phyloP scores from a whole-genome alignment of 352 stramenopile species.

The Pythium insidiosum region DNA sequence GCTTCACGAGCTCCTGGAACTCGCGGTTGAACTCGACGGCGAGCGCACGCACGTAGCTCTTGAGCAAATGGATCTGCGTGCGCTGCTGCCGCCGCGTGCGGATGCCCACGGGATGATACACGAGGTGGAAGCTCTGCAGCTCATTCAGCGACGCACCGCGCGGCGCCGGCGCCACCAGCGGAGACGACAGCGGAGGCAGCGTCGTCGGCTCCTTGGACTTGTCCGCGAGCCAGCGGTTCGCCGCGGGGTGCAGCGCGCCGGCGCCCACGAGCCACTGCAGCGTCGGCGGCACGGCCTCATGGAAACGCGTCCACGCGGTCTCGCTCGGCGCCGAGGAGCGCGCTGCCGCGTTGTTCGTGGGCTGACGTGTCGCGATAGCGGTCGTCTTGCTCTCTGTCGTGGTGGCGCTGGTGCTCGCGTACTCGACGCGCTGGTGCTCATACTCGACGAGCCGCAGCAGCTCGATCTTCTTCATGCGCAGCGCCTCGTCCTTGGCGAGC shows the following conservation, averaged over 20 bases:
- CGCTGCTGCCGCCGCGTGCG: slow-evolving; percentile 77
- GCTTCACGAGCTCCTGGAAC: slow-evolving; percentile 61
- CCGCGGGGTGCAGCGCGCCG: slow-evolving; percentile 33
- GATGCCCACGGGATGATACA: slow-evolving; percentile 85
- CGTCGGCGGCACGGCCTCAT: slow-evolving; percentile 38
- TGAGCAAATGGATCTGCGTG: slow-evolving; percentile 81
- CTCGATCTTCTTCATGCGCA: slow-evolving; percentile 40
- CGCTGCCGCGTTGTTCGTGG: not conserved
- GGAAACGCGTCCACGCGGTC: slow-evolving; percentile 25
- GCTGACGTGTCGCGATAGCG: not conserved
- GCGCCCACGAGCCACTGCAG: slow-evolving; percentile 53
- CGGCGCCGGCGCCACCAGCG: not conserved
- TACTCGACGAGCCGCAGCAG: slow-evolving; percentile 61
- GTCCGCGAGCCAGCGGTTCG: slow-evolving; percentile 19
- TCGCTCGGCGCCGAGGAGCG: slow-evolving; percentile 2
- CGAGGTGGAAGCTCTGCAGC: slow-evolving; percentile 45
- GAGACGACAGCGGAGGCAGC: slow-evolving; percentile 4
- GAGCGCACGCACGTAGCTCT: slow-evolving; percentile 58
- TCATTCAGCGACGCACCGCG: slow-evolving; percentile 18
- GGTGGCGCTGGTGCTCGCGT: not conserved
- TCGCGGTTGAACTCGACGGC: slow-evolving; percentile 77
- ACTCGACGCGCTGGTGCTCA: slow-evolving; percentile 29
- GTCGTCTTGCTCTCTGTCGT: not conserved
- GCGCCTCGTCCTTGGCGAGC: slow-evolving; percentile 34
- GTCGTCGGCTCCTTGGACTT: slow-evolving; percentile 14